These are phyloP conservation scores for Sporothrix brasiliensis DNA, from an alignment of 2,329 filamentous ascomycete genomes.

Conservation along the genomic window DNA sequence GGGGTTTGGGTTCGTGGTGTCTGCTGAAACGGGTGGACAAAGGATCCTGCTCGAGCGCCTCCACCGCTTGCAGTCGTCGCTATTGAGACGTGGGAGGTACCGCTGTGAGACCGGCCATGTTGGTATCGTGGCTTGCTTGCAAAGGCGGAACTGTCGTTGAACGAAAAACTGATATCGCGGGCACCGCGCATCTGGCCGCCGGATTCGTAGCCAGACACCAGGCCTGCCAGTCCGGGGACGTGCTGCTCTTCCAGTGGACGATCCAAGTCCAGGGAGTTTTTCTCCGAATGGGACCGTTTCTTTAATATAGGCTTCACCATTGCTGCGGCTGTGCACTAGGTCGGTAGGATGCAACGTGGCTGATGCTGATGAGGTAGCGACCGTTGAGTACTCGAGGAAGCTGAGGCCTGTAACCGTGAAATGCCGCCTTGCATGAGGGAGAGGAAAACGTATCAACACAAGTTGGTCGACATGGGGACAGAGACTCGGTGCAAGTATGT, in stretches of 20 bases:
- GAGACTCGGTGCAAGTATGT: not conserved
- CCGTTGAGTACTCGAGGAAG: not conserved
- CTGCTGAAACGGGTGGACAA: constrained; percentile 68
- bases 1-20: constrained; percentile 64
- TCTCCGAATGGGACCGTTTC: constrained; percentile 61
- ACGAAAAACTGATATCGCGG: constrained; percentile 54
- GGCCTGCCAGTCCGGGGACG: constrained; percentile 44
- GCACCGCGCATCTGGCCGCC: constrained; percentile 39
- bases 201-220: constrained; percentile 41
- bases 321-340: constrained; percentile 44
- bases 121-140: constrained; percentile 48
- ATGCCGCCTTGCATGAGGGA: not conserved
- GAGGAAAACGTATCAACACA: constrained; percentile 4
- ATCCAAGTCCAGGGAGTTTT: constrained; percentile 65
- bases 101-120: constrained; percentile 62
- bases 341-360: not conserved
- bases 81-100: constrained; percentile 60
- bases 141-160: constrained; percentile 36
- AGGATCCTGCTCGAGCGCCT: constrained; percentile 51
- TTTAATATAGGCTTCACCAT: constrained; percentile 65
- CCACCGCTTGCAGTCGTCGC: constrained; percentile 60
- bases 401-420: not conserved
- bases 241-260: constrained; percentile 62
- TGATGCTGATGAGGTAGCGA: not conserved
- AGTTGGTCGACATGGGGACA: constrained; percentile 23